A percentile compares a stretch with the other conserved stretches of the same genome.
Evolutionary conservation across 2,329 filamentous ascomycete genomes (phyloP).

Genomic region (Plectosphaerella cucumerina): DNA sequence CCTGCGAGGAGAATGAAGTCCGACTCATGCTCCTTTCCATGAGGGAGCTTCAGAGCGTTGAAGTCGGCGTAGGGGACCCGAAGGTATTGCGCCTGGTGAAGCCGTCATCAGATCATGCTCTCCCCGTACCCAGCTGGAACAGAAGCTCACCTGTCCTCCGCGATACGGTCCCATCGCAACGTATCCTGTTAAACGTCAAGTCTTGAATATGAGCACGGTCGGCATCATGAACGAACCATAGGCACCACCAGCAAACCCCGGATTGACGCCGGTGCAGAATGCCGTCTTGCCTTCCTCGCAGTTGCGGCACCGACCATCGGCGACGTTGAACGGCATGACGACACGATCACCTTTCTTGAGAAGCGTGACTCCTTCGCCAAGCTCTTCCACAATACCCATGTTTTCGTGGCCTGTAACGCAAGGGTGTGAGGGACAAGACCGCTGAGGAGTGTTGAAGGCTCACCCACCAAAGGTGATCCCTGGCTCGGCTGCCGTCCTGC

Average conservation of each 20-base stretch:
- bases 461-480: constrained; percentile 54
- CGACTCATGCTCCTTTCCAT: constrained; percentile 55
- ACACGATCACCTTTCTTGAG: constrained; percentile 60
- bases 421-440: not conserved
- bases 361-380: constrained; percentile 54
- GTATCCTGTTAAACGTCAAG: constrained; percentile 32
- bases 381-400: constrained; percentile 53
- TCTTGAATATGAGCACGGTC: not conserved
- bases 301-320: constrained; percentile 58
- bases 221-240: constrained; percentile 18
- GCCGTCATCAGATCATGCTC: constrained; percentile 20
- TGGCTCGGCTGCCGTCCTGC: constrained; percentile 56
- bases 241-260: constrained; percentile 30
- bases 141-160: constrained; percentile 21
- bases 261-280: constrained; percentile 55
- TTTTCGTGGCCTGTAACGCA: constrained; percentile 45
- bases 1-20: constrained; percentile 51
- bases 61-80: constrained; percentile 65
- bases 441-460: not conserved
- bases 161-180: constrained; percentile 55
- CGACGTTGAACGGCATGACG: constrained; percentile 63
- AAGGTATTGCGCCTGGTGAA: constrained; percentile 57
- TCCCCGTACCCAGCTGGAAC: not conserved
- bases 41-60: constrained; percentile 58
- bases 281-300: constrained; percentile 62